A percentile compares a stretch with the other conserved stretches of the same genome.
phyloP scores from a whole-genome alignment of 352 stramenopile species.

The Phytophthora tubulina region DNA sequence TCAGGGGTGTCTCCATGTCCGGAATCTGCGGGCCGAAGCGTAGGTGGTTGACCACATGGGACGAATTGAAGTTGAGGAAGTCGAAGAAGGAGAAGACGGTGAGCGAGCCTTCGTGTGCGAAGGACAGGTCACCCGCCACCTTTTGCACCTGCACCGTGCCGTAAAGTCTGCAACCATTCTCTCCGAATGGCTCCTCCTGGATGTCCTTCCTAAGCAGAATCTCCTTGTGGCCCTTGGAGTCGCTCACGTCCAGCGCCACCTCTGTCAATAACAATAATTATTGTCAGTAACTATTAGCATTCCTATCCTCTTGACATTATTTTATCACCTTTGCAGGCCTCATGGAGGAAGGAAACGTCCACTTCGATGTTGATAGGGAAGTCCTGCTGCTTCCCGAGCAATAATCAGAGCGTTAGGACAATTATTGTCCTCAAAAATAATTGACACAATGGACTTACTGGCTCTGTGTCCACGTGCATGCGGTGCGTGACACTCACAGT shows the following conservation, averaged over 20 bases:
- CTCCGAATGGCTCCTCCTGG: constrained; percentile 60
- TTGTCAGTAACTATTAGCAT: background rate
- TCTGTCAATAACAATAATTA: constrained; percentile 44
- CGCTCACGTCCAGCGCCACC: constrained; percentile 86
- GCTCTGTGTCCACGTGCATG: constrained; percentile 89
- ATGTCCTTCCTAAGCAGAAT: constrained; percentile 79
- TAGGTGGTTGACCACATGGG: constrained; percentile 82
- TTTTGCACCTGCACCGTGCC: constrained; percentile 83
- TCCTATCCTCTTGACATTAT: background rate
- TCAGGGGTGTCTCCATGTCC: constrained; percentile 88
- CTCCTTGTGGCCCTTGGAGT: constrained; percentile 88
- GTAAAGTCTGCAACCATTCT: constrained; percentile 81
- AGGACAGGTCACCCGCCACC: constrained; percentile 85
- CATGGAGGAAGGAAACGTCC: constrained; percentile 86
- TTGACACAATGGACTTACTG: constrained; percentile 53
- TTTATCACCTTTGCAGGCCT: constrained; percentile 69
- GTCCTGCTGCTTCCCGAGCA: constrained; percentile 74
- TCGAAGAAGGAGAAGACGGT: constrained; percentile 90
- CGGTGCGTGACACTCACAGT: constrained; percentile 84
- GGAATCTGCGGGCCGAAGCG: constrained; percentile 82
- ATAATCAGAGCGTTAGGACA: constrained; percentile 10
- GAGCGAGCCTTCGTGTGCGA: constrained; percentile 86
- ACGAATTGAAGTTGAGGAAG: constrained; percentile 92
- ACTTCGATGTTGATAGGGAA: constrained; percentile 82
- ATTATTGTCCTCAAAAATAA: constrained; percentile 12